Evolutionary conservation across 73 alveolate genomes (phyloP).

Genomic region (Paramecium primaurelia): DNA sequence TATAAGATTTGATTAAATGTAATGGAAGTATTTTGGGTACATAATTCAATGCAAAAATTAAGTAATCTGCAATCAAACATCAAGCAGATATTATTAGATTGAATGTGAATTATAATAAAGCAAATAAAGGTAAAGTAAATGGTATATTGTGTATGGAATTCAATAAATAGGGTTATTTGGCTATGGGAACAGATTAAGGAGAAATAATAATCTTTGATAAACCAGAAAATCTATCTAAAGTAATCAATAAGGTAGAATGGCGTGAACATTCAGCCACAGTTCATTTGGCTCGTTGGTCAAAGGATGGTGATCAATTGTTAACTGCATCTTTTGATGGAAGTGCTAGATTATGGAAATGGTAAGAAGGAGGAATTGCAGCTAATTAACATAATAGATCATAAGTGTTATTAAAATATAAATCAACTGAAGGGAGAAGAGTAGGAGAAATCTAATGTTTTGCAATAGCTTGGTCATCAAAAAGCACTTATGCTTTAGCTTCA

Average conservation of each 20-base stretch:
- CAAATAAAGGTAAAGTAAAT: not conserved
- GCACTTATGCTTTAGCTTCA: conserved; percentile 51
- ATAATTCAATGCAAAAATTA: not conserved
- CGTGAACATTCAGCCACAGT: conserved; percentile 42
- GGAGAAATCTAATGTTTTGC: conserved; percentile 47
- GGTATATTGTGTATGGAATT: conserved; percentile 56
- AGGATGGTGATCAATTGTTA: conserved; percentile 45
- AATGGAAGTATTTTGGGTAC: conserved; percentile 43
- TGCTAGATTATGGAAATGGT: conserved; percentile 60
- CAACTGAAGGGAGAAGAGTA: not conserved
- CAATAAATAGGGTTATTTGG: conserved; percentile 56
- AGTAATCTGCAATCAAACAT: not conserved
- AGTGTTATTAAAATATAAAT: not conserved
- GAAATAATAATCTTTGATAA: conserved; percentile 50
- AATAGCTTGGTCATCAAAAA: conserved; percentile 47
- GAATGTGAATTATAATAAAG: not conserved
- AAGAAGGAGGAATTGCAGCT: not conserved
- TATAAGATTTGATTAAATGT: not conserved
- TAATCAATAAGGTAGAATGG: conserved; percentile 8
- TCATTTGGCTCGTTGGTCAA: conserved; percentile 42
- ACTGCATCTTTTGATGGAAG: conserved; percentile 63
- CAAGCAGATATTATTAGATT: not conserved
- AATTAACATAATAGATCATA: not conserved
- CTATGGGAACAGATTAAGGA: conserved; percentile 56
- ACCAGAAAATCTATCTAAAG: conserved; percentile 2